Percentiles rank a stretch among this genome's conserved stretches.
These are phyloP conservation scores for Adansonia gregorii DNA, from an alignment of 441 rosid species.

Conservation along the genomic window DNA sequence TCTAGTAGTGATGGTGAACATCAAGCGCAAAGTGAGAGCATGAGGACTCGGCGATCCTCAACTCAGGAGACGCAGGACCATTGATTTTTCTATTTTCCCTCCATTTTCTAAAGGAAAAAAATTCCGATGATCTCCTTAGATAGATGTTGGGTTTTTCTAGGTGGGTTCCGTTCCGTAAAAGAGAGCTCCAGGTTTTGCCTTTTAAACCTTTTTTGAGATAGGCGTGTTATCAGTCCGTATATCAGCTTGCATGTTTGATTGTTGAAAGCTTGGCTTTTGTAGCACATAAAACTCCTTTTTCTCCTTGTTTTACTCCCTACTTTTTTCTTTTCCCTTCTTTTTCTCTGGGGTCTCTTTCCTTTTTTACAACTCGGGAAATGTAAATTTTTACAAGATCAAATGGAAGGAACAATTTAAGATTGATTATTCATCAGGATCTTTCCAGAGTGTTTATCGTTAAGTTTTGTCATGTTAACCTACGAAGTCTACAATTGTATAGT, in stretches of 20 bases:
- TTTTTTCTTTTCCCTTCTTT: neutral
- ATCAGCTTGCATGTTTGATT: constrained; percentile 28
- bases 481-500: neutral
- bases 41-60: constrained; percentile 26
- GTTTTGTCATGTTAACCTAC: neutral
- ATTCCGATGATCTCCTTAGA: neutral
- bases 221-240: constrained; percentile 25
- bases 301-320: constrained; percentile 3
- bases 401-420: constrained; percentile 30
- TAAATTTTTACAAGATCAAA: constrained; percentile 44
- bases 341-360: neutral
- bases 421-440: neutral
- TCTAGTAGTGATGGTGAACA: constrained; percentile 28
- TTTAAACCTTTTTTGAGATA: neutral
- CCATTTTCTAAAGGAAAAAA: neutral
- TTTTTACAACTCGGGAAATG: constrained; percentile 40
- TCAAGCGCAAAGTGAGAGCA: constrained; percentile 34
- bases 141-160: neutral
- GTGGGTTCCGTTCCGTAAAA: constrained; percentile 17
- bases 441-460: neutral
- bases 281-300: neutral
- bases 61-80: constrained; percentile 32
- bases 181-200: constrained; percentile 27
- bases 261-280: constrained; percentile 21
- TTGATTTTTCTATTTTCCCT: constrained; percentile 8